Evolutionary conservation across 495 filamentous ascomycete species (phyloP).

Genomic region (Penicillium turbatum): DNA sequence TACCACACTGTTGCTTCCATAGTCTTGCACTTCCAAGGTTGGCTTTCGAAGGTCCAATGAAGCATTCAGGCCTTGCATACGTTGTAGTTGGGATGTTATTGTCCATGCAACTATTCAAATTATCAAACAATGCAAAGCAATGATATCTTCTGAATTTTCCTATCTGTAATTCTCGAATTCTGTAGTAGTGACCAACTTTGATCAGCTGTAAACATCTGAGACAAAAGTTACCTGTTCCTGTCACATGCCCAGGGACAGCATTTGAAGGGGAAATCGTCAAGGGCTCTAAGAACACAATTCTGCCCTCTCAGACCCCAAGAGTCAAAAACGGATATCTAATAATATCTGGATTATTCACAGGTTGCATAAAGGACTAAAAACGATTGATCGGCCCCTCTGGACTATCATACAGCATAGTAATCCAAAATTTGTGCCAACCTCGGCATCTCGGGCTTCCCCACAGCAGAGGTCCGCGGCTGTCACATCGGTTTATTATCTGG

Average conservation of each 20-base stretch:
- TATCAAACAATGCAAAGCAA: too few species aligned
- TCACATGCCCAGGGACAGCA: conserved; percentile 6
- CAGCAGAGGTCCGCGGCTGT: conserved; percentile 28
- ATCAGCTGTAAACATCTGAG: too few species aligned
- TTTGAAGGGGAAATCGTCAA: too few species aligned
- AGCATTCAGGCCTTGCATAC: too few species aligned
- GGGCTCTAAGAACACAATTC: not conserved
- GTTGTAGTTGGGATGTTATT: too few species aligned
- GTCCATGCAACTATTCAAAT: too few species aligned
- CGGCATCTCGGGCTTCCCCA: conserved; percentile 34
- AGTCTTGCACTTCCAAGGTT: too few species aligned
- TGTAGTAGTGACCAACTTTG: too few species aligned
- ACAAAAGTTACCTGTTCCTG: not conserved
- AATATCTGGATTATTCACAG: not conserved
- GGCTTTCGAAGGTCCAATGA: too few species aligned
- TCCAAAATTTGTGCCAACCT: conserved; percentile 24
- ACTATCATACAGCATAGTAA: conserved; percentile 2
- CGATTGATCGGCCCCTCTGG: not conserved
- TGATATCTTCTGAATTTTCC: too few species aligned
- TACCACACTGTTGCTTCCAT: too few species aligned
- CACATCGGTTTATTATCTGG: conserved; percentile 10
- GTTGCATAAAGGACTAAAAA: not conserved
- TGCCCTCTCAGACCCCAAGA: not conserved
- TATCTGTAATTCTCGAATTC: too few species aligned
- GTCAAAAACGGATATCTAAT: not conserved